phyloP scores from a whole-genome alignment of 2,329 filamentous ascomycete species.

The Aspergillus felis region DNA sequence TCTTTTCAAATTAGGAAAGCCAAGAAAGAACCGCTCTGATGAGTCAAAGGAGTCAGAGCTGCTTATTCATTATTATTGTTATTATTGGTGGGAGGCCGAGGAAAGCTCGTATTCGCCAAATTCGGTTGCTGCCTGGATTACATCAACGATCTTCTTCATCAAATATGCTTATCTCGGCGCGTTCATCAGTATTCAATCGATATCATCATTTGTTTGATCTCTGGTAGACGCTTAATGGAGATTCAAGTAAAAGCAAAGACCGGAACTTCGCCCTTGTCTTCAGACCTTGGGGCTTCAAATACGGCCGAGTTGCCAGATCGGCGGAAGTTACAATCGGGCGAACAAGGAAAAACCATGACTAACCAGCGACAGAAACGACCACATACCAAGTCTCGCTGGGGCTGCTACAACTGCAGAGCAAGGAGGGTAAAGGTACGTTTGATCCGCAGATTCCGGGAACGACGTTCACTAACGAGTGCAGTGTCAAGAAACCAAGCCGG shows the following conservation, averaged over 20 bases:
- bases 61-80: too few relatives aligned
- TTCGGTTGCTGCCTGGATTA: neutral
- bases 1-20: too few relatives aligned
- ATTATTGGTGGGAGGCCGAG: too few relatives aligned
- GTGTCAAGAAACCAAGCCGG: conserved; percentile 38
- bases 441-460: neutral
- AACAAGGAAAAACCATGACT: neutral
- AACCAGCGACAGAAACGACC: conserved; percentile 7
- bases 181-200: neutral
- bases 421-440: conserved; percentile 47
- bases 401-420: conserved; percentile 40
- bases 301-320: neutral
- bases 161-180: neutral
- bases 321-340: neutral
- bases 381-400: conserved; percentile 41
- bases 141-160: neutral
- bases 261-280: too few relatives aligned
- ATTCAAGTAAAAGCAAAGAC: too few relatives aligned
- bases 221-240: too few relatives aligned
- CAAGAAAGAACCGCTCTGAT: too few relatives aligned
- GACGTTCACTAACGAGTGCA: conserved; percentile 2
- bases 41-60: too few relatives aligned
- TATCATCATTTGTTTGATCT: neutral
- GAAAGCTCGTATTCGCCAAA: neutral
- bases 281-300: neutral